Evolutionary conservation across 768 basidiomycete genomes (phyloP).

Genomic region (Infundibulicybe gibba): DNA sequence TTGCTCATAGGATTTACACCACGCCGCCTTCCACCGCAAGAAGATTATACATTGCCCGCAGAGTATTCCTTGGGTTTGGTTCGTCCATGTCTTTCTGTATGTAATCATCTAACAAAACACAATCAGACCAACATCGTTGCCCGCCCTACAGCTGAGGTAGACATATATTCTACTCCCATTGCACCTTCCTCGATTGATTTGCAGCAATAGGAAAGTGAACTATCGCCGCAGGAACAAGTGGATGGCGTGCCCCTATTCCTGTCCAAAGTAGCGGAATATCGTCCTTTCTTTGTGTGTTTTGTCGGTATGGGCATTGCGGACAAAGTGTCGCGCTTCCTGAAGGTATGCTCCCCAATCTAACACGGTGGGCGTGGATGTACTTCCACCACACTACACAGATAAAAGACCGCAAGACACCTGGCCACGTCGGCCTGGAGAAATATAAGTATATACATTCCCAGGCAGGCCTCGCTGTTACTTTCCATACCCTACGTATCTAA

Average conservation of each 20-base stretch:
- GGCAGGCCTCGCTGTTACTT: slow-evolving; percentile 1
- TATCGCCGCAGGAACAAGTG: slow-evolving; percentile 47
- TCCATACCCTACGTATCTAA: neutral
- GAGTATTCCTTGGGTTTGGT: slow-evolving; percentile 66
- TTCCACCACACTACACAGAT: neutral
- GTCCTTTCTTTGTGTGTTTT: slow-evolving; percentile 72
- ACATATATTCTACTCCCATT: slow-evolving; percentile 2
- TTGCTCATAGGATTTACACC: slow-evolving; percentile 53
- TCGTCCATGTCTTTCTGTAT: slow-evolving; percentile 15
- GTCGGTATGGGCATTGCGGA: slow-evolving; percentile 68
- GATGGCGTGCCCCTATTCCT: slow-evolving; percentile 56
- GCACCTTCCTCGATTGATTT: neutral
- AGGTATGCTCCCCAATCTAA: slow-evolving; percentile 5
- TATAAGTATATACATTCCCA: slow-evolving; percentile 53
- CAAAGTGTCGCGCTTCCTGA: slow-evolving; percentile 19
- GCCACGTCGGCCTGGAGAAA: slow-evolving; percentile 25
- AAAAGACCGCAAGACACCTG: slow-evolving; percentile 7
- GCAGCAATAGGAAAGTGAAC: slow-evolving; percentile 40
- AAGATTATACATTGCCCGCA: slow-evolving; percentile 60
- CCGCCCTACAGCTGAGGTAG: slow-evolving; percentile 62
- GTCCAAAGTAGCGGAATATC: slow-evolving; percentile 48
- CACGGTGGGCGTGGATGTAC: neutral
- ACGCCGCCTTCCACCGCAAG: slow-evolving; percentile 43
- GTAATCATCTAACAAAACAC: neutral
- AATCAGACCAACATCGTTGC: slow-evolving; percentile 75